Base-by-base conservation (phyloP, 2,329 filamentous ascomycete species). In the Colletotrichum sp. region DNA sequence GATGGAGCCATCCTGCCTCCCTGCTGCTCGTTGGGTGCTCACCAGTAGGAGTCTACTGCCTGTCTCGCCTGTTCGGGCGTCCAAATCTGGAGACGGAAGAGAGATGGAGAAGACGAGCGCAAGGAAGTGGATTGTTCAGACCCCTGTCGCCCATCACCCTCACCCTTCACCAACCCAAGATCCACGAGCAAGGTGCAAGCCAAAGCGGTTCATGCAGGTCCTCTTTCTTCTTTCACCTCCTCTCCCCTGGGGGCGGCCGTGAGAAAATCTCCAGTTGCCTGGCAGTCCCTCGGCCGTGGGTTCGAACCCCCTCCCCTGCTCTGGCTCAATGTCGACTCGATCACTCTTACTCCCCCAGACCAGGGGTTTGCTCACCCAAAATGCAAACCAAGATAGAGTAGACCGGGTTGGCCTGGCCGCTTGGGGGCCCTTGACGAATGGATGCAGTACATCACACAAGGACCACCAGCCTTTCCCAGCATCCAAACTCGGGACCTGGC, bases 171-270 rank as follows among this genome's bases (percentile, higher is more conserved):
- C 73, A 72, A 67, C 69, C 59, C 30, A 55, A 65, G 70, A 75
- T 75, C 70, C 73, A 34, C 55, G 64, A 63, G 39, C 39, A 48
- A 60, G 57, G 39, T 48, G 39, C 39, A 72, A 61, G 73, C 73
- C 32, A 43, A 74, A 71, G 68, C 65, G 67, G 77, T 78, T 78
- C 77, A 77, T 78, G 77, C 77, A 78, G 75, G 77, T 77, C 74
- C 71, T 74, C 57, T 77, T 78, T 67, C 77, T 78, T 75, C 67
- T 77, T 67, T 67, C 48, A 26, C 30, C 67, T 60, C 24, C 18
- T 52, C 60, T 64, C 43, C 43, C 43, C 43, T 21, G 43, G 43
- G 43, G 43, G 43, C 63, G 26, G 68, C 61, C 72, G 28, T 18
- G 39, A 12, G n/a, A 57, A 57, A 74, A 36, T 57, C 36, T 57